Evolutionary conservation across 352 stramenopile species (phyloP).

Genomic region (Peronosclerospora sorghi): DNA sequence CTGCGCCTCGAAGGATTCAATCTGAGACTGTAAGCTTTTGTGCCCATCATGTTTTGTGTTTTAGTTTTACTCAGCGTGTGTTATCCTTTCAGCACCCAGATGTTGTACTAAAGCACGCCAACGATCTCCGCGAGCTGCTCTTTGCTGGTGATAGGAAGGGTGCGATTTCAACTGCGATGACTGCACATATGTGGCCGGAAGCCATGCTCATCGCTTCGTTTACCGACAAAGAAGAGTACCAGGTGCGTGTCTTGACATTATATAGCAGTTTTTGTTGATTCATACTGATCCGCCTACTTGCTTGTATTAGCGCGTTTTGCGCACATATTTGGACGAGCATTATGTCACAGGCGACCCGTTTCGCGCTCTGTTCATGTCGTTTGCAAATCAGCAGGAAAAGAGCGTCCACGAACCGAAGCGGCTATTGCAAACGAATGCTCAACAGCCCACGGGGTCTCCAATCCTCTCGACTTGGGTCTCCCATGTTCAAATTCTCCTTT

Average conservation of each 20-base stretch:
- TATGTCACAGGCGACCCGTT: slow-evolving; percentile 69
- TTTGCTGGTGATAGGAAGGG: slow-evolving; percentile 66
- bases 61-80: slow-evolving; percentile 1
- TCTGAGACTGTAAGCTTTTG: slow-evolving; percentile 20
- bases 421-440: slow-evolving; percentile 34
- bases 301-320: slow-evolving; percentile 41
- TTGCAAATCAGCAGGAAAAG: slow-evolving; percentile 77
- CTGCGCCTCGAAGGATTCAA: slow-evolving; percentile 31
- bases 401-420: slow-evolving; percentile 76
- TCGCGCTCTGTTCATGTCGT: slow-evolving; percentile 66
- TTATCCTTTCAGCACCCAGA: slow-evolving; percentile 38
- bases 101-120: slow-evolving; percentile 32
- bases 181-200: slow-evolving; percentile 78
- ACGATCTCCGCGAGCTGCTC: slow-evolving; percentile 55
- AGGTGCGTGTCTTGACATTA: slow-evolving; percentile 16
- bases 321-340: slow-evolving; percentile 64
- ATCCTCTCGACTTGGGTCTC: slow-evolving; percentile 68
- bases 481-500: slow-evolving; percentile 71
- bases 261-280: background rate
- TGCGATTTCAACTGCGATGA: slow-evolving; percentile 65
- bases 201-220: slow-evolving; percentile 82
- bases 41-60: background rate
- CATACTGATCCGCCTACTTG: slow-evolving; percentile 1
- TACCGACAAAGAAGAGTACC: slow-evolving; percentile 80
- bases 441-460: slow-evolving; percentile 25